Evolutionary conservation across 2,329 filamentous ascomycete genomes (phyloP).

Genomic region (Cucurbitaria berberidis): DNA sequence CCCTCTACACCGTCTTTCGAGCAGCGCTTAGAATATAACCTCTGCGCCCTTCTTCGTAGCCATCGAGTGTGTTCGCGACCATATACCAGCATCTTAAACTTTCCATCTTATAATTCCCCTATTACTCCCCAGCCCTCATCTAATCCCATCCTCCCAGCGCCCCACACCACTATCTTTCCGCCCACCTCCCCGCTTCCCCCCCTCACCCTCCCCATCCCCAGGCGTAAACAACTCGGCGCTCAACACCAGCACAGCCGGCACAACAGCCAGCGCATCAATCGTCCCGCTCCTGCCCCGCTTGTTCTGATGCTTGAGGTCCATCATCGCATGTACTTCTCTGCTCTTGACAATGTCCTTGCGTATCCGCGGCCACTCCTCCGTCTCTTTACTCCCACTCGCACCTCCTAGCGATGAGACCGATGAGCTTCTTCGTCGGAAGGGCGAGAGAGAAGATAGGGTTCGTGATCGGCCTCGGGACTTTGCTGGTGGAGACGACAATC

Average conservation of each 20-base stretch:
- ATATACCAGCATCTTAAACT: no score
- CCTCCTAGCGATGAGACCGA: slow-evolving; percentile 5
- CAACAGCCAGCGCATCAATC: slow-evolving; percentile 44
- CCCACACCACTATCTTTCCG: slow-evolving; percentile 26
- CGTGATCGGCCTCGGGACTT: slow-evolving; percentile 24
- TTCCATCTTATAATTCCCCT: no score
- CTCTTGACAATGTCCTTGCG: slow-evolving; percentile 28
- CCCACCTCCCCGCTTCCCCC: not conserved
- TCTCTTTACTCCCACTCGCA: not conserved
- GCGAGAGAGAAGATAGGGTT: slow-evolving; percentile 31
- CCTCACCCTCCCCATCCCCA: slow-evolving; percentile 14
- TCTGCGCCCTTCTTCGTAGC: no score
- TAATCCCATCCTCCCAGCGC: slow-evolving; percentile 34
- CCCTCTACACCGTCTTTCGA: no score
- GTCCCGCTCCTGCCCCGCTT: slow-evolving; percentile 31
- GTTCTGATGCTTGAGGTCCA: slow-evolving; percentile 30
- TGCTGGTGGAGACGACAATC: not conserved
- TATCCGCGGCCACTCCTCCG: slow-evolving; percentile 28
- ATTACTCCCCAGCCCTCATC: no score
- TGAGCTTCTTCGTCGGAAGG: slow-evolving; percentile 29
- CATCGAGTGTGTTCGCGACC: no score
- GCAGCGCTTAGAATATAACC: no score
- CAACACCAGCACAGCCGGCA: slow-evolving; percentile 44
- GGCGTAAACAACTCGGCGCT: slow-evolving; percentile 47
- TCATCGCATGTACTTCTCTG: slow-evolving; percentile 29